Conservation (phyloP, 2,329 filamentous ascomycete species). For the Trichoderma koningiopsis region DNA sequence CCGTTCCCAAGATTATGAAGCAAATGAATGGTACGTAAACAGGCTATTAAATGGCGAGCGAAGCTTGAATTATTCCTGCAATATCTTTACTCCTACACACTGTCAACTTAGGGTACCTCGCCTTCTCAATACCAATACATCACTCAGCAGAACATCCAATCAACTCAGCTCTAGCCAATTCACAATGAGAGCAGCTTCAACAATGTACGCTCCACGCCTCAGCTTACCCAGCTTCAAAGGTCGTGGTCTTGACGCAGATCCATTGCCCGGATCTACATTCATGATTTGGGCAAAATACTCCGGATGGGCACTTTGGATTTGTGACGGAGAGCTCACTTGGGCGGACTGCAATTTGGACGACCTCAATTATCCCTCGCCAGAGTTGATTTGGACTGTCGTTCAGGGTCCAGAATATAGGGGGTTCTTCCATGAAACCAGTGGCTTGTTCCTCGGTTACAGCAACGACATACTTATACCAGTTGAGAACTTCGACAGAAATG, state of each 20-base stretch:
- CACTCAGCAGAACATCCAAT: not conserved
- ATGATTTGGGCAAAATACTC: not conserved
- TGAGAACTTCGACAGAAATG: not conserved
- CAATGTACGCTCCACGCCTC: no score
- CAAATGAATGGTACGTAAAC: not conserved
- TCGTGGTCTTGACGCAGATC: not conserved
- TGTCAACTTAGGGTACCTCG: not conserved
- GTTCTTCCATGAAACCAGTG: not conserved
- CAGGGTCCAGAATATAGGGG: no score
- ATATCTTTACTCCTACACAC: not conserved
- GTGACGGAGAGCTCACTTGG: no score
- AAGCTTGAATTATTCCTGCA: not conserved
- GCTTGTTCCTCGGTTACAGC: not conserved
- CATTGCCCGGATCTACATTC: not conserved
- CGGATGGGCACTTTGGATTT: no score
- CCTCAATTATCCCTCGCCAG: not conserved
- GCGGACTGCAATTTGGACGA: no score
- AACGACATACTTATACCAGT: not conserved
- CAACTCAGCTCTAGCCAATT: not conserved
- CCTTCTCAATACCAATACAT: not conserved
- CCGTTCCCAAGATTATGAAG: not conserved
- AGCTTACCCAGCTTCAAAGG: no score
- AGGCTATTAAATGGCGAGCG: not conserved
- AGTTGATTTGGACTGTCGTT: not conserved
- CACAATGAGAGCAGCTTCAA: no score